Evolutionary conservation across 768 basidiomycete genomes (phyloP), one percentile per base, ranked within the genome.

Genomic region (Mycena amicta): DNA sequence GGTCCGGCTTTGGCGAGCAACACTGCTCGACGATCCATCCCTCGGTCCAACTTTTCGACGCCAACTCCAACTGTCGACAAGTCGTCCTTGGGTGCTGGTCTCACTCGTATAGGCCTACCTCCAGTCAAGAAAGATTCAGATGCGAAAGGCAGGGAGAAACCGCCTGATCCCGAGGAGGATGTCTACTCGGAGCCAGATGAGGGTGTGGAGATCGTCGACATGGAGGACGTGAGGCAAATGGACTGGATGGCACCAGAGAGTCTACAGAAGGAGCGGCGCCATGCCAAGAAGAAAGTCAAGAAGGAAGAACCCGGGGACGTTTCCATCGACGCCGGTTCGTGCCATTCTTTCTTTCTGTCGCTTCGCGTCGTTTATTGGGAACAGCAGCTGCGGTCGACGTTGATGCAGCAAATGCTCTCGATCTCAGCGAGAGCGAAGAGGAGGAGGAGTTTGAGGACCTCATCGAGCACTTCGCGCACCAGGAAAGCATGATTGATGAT

Each of bases 211-310:
- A 92, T 93, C 52, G 77, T 94, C 39, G 92, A 94, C 66, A 89
- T 94, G 83, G 85, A 87, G 28, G 80, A 87, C 57, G 85, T 94
- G 28, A 74, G 81, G 51, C 77, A 85, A 60, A 84, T 94, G 85
- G 92, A 94, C 70, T 92, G 87, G 85, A 92, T 92, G 87, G 92
- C 92, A 6, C 92, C 92, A 1, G 90, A 93, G 68, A 86, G 80
- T 59, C 67, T 93, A 54, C 77, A 75, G 54, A 86, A 76, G 62
- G 83, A 86, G 53, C 77, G 70, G 18, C 60, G 53, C 25, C 65
- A 65, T 43, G 53, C 53, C 16, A 74, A 76, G 53, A 77, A 72
- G 58, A 67, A 66, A 60, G 69, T 74, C 12, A 84, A 85, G 70
- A 78, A 77, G 45, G 83, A 86, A 65, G 70, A 49, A 16, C 46